Base-by-base conservation (phyloP, 2,329 filamentous ascomycete species). In the Alternaria novae-zelandiae region DNA sequence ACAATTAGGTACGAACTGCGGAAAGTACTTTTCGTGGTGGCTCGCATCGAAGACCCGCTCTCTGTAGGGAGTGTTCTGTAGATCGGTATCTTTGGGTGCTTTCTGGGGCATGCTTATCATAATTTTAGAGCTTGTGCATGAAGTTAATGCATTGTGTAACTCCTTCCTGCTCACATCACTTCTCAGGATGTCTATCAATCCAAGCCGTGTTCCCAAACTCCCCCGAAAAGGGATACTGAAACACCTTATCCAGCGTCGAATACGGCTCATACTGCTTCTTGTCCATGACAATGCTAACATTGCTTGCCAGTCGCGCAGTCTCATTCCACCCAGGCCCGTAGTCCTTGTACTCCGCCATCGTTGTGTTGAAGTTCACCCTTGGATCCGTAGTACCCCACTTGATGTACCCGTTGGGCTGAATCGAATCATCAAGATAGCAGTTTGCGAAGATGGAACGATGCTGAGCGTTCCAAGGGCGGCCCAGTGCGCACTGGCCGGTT, bases 391-490 rank as follows among this genome's bases (percentile, higher is more conserved):
- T 64, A 13, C 79, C 71, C 87, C 87, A 89, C 11, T 81, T 70
- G 41, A 86, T 87, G 70, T 89, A 90, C 2, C 88, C 88, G 2
- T 78, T 81, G 0, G 84, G 79, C 41, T 79, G 66, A 25, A 90
- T 85, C 49, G 83, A 86, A 6, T 81, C 81, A 70, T 90, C 87
- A 6, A 89, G 79, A 65, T 86, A 87, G 2, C 80, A 83, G 11
- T 84, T 76, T 57, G 86, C 84, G 66, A 89, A 89, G 63, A 90
- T 82, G 32, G 85, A 86, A 20, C 86, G 83, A 65, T 89, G 87
- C 47, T 81, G 77, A 0, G 83, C 80, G 70, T 90, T 90, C 82
- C 88, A 90, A 0, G 88, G 88, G n/a, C 88, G 78, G 1, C 88
- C 88, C 0, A 90, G 82, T 0, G 87, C 81, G 71, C 88, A 90